These are phyloP conservation scores for Aspergillus haitiensis DNA, from an alignment of 495 filamentous ascomycete species.

Conservation along the genomic window DNA sequence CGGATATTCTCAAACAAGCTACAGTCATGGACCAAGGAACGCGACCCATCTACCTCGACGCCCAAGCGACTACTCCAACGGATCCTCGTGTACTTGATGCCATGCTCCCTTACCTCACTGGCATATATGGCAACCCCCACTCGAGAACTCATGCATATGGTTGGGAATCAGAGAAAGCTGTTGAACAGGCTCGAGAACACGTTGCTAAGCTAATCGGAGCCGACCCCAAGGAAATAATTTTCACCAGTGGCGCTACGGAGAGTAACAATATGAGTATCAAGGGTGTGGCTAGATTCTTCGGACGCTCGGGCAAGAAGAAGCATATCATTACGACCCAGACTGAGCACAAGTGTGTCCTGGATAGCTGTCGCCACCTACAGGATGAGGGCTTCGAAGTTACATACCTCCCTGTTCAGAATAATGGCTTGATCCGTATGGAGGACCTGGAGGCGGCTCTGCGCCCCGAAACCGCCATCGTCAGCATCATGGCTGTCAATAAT, in stretches of 20 bases:
- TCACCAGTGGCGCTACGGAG: slow-evolving; percentile 96
- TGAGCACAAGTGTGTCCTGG: slow-evolving; percentile 97
- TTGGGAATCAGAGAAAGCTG: slow-evolving; percentile 95
- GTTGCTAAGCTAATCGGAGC: slow-evolving; percentile 88
- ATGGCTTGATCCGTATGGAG: slow-evolving; percentile 79
- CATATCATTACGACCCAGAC: slow-evolving; percentile 97
- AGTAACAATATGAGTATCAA: slow-evolving; percentile 99
- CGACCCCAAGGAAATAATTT: slow-evolving; percentile 96
- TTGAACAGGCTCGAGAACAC: slow-evolving; percentile 80
- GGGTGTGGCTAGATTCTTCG: slow-evolving; percentile 94
- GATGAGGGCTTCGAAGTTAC: slow-evolving; percentile 96
- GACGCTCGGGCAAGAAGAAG: slow-evolving; percentile 90
- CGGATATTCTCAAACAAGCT: slow-evolving; percentile 87
- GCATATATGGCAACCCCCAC: slow-evolving; percentile 95
- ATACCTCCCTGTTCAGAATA: slow-evolving; percentile 85
- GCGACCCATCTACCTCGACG: slow-evolving; percentile 94
- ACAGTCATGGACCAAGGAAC: slow-evolving; percentile 92
- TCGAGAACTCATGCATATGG: slow-evolving; percentile 97
- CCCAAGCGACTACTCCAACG: slow-evolving; percentile 97
- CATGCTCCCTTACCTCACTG: slow-evolving; percentile 93
- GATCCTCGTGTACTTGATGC: slow-evolving; percentile 94
- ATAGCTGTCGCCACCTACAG: slow-evolving; percentile 94
- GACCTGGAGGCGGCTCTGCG: slow-evolving; percentile 88
- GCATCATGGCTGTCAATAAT: slow-evolving; percentile 99
- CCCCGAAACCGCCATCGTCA: slow-evolving; percentile 87